Evolutionary conservation across 805 yeast genomes (phyloP), one percentile per base, ranked within the genome.

Genomic region (Kuraishia piskuri): DNA sequence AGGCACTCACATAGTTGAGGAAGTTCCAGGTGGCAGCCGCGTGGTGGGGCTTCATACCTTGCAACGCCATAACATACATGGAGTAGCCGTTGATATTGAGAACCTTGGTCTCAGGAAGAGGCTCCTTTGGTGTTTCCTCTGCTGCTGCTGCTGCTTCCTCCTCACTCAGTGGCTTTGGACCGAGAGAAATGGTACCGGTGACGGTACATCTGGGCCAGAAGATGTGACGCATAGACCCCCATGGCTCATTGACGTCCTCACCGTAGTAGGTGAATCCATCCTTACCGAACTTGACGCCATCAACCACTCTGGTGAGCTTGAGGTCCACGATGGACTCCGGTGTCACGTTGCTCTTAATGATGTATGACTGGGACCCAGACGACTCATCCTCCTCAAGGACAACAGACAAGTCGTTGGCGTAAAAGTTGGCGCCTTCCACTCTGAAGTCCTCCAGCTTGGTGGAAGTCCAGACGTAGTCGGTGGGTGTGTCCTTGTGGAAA

Each of bases 21-120:
- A 94, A 94, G 71, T 92, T 94, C 99, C 99, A 94, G 22, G 90
- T 72, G 56, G 96, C 89, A 54, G 99, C 99, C 37, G 97, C 97
- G 71, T 94, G 99, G 70, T 94, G 97, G 8, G 99, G 99, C 70
- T 94, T 94, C 98, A 94, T 91, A 57, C 98, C 98, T 74, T 94
- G 99, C 60, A 90, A 73, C 6, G 99, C 99, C 92, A 88, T 85
- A 52, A 92, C 96, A 65, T 83, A 91, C 96, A 94, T 87, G 50
- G 90, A 70, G 53, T 63, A 67, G 44, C 81, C 83, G 46, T 75
- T 66, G 51, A 79, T 66, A 12, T 53, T 54, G 23, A 64, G 49
- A 2, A 25, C 60, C 19, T 54, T 45, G 17, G 22, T 47, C 10
- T 56, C 49, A 5, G 49, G 49, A 5, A 31, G 10, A 7, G 31